Evolutionary conservation across 306 rosid species (phyloP), one percentile per base, ranked within the genome.

Genomic region (Lathyrus sativus): DNA sequence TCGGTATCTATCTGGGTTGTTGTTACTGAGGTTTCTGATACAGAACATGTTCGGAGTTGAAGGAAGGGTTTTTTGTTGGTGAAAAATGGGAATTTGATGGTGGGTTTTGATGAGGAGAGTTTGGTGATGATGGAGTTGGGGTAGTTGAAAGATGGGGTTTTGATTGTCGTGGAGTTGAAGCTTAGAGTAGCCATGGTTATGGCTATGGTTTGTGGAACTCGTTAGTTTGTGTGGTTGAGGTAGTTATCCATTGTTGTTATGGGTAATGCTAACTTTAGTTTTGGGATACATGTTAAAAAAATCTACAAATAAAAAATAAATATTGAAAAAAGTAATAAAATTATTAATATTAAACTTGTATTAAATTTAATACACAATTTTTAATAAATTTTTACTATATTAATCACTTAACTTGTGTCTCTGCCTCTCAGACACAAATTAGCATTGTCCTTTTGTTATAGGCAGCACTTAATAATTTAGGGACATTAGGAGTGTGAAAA

Each of bases 101-200:
- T 55, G 78, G 80, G 70, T 63, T 75, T 86, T 7, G 79, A 2
- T 3, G 72, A 64, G 11, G 78, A 3, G 38, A 64, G 65, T 2
- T 56, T 84, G 67, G 85, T 63, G 46, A 68, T 59, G 29, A 65
- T 70, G 78, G 76, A 6, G 53, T 70, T 84, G 51, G 48, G 63
- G 11, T 28, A 64, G 13, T 78, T 84, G 58, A 86, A 33, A 0
- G 79, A 31, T 66, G 84, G 84, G 75, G 72, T 79, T 86, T 79
- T 85, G 74, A 90, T 76, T 80, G 88, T 76, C 50, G 89, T 51
- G 41, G 88, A 66, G 65, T 84, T 88, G 81, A 92, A 88, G 85
- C 81, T 86, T 51, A 93, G 82, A 78, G 89, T 79, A 64, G 98
- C 97, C 98, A 90, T 88, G 82, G 62, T 13, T 53, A 18, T 53